phyloP scores from a whole-genome alignment of 306 rosid species.

The Vachellia pachyceras region DNA sequence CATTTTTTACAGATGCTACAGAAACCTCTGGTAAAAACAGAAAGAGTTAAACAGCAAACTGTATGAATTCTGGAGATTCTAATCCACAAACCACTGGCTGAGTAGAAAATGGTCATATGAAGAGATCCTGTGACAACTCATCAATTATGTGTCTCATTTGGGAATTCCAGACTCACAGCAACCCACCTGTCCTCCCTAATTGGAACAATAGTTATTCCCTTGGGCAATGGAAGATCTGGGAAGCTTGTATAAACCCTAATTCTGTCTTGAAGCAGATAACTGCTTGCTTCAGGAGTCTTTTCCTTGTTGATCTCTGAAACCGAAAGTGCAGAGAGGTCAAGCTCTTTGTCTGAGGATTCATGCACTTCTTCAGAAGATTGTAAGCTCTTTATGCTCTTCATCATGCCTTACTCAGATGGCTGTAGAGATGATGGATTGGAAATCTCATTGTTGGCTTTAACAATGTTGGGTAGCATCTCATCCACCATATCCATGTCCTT shows the following conservation, averaged over 20 bases:
- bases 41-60: not conserved
- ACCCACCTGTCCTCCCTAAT: slow-evolving; percentile 55
- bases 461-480: not conserved
- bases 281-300: slow-evolving; percentile 1
- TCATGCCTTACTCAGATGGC: not conserved
- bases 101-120: not conserved
- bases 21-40: no score
- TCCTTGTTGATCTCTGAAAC: slow-evolving; percentile 28
- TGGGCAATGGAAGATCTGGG: slow-evolving; percentile 45
- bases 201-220: slow-evolving; percentile 44
- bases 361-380: slow-evolving; percentile 7
- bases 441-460: slow-evolving; percentile 25
- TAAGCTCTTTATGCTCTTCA: not conserved
- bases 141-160: slow-evolving; percentile 43
- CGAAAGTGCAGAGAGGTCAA: slow-evolving; percentile 23
- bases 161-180: slow-evolving; percentile 53
- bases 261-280: slow-evolving; percentile 51
- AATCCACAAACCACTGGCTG: not conserved
- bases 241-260: slow-evolving; percentile 52
- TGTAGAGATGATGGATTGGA: not conserved
- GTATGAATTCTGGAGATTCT: not conserved
- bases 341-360: slow-evolving; percentile 13
- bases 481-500: not conserved
- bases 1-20: no score
- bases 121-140: not conserved